Evolutionary conservation across 1,284 basidiomycete genomes (phyloP).

Genomic region (Paramarasmius palmivorus): DNA sequence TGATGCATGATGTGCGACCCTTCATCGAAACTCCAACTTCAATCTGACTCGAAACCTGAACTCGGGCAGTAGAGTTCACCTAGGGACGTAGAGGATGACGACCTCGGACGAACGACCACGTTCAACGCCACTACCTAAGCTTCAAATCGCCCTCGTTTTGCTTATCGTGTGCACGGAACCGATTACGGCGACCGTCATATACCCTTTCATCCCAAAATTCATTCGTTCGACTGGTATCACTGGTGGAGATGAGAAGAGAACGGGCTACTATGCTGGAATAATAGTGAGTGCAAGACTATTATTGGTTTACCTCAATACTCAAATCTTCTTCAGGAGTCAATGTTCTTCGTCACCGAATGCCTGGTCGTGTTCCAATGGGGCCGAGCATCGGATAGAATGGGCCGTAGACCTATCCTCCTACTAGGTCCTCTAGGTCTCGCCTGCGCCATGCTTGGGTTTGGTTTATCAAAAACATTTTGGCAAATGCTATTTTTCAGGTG

Average conservation of each 20-base stretch:
- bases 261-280: constrained; percentile 53
- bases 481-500: constrained; percentile 22
- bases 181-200: constrained; percentile 48
- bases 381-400: constrained; percentile 35
- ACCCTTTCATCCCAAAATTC: constrained; percentile 54
- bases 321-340: constrained; percentile 31
- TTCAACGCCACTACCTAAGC: constrained; percentile 40
- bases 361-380: constrained; percentile 40
- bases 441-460: constrained; percentile 35
- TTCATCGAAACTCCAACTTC: too few relatives aligned
- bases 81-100: neutral
- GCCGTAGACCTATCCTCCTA: constrained; percentile 36
- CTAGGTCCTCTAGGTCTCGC: constrained; percentile 36
- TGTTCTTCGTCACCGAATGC: constrained; percentile 36
- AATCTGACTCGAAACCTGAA: too few relatives aligned
- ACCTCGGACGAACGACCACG: neutral
- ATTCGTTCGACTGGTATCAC: constrained; percentile 50
- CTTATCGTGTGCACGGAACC: constrained; percentile 49
- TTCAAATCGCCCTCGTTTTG: constrained; percentile 39
- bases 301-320: too few relatives aligned
- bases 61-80: too few relatives aligned
- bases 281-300: constrained; percentile 29
- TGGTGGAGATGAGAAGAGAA: constrained; percentile 41
- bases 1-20: too few relatives aligned
- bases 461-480: constrained; percentile 28